Conservation (phyloP, 2,329 filamentous ascomycete genomes). For the Aureobasidium sp. region DNA sequence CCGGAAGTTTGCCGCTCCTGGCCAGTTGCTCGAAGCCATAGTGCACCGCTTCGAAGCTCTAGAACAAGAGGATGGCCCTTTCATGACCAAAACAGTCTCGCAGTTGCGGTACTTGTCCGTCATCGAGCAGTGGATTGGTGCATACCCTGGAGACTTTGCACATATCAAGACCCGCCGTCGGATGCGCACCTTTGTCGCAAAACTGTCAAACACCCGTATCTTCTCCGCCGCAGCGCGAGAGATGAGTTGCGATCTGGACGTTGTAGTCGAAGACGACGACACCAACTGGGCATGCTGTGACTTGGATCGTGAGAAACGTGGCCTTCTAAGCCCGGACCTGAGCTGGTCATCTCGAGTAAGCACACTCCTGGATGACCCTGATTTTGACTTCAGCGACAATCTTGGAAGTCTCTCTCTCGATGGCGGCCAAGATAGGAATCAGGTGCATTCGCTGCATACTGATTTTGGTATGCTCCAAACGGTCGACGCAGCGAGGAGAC, state of each 20-base stretch:
- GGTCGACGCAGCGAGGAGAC: constrained; percentile 70
- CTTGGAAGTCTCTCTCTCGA: constrained; percentile 26
- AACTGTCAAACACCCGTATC: constrained; percentile 69
- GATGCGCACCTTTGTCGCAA: constrained; percentile 66
- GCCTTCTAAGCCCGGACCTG: constrained; percentile 18
- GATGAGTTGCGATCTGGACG: constrained; percentile 71
- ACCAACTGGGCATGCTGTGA: constrained; percentile 86
- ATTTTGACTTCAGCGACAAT: constrained; percentile 24
- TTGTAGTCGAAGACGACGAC: constrained; percentile 79
- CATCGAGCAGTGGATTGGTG: constrained; percentile 79
- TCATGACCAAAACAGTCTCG: constrained; percentile 69
- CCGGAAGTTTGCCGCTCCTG: constrained; percentile 82
- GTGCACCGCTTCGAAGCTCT: constrained; percentile 67
- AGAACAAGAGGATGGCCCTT: constrained; percentile 58
- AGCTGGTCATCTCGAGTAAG: constrained; percentile 25
- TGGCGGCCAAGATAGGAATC: not conserved
- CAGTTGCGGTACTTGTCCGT: constrained; percentile 80
- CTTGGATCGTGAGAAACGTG: constrained; percentile 44
- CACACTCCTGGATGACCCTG: constrained; percentile 29
- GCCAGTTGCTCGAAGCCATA: constrained; percentile 69
- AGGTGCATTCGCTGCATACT: not conserved
- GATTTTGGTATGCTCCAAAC: constrained; percentile 14
- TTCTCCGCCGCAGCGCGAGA: constrained; percentile 81
- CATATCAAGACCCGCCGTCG: constrained; percentile 64
- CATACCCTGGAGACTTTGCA: constrained; percentile 91